A percentile compares a stretch with the other conserved stretches of the same genome.
Conservation (phyloP, 1,139 yeast species). For the Candida pseudocylindracea region DNA sequence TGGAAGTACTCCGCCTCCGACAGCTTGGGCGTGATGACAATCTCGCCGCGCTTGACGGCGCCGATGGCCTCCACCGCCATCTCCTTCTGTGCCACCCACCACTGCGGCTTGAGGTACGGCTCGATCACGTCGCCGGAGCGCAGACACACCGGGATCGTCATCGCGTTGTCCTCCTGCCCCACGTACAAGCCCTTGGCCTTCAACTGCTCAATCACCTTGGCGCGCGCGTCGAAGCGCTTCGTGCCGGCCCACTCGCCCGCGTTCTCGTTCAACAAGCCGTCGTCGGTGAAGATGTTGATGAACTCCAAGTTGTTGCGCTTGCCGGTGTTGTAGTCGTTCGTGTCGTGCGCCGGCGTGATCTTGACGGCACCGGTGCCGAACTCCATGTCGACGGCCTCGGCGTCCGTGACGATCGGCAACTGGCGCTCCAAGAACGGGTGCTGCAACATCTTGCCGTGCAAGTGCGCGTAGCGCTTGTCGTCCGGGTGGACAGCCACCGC, state of each 20-base stretch:
- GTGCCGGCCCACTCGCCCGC: conserved; percentile 88
- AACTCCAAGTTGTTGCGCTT: conserved; percentile 80
- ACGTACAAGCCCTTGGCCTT: conserved; percentile 53
- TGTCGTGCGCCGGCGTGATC: conserved; percentile 96
- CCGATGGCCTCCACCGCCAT: conserved; percentile 80
- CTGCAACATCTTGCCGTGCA: conserved; percentile 78
- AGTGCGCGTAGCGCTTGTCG: conserved; percentile 76
- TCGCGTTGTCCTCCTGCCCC: conserved; percentile 83
- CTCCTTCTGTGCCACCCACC: conserved; percentile 92
- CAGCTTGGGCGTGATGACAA: conserved; percentile 66
- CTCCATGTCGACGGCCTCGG: conserved; percentile 95
- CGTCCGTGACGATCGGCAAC: conserved; percentile 73
- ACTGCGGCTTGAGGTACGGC: conserved; percentile 92
- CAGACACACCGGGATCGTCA: conserved; percentile 84
- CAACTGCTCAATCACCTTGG: conserved; percentile 59
- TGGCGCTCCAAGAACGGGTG: conserved; percentile 82
- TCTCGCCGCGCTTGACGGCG: conserved; percentile 67
- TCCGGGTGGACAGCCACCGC: conserved; percentile 96
- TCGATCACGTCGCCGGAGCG: conserved; percentile 95
- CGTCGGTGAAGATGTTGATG: conserved; percentile 78
- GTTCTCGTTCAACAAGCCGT: conserved; percentile 73
- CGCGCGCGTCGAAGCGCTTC: conserved; percentile 90
- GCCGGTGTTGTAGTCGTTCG: conserved; percentile 91
- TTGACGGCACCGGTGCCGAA: conserved; percentile 99
- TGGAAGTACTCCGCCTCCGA: conserved; percentile 87